Evolutionary conservation across 2,329 filamentous ascomycete genomes (phyloP).

Genomic region (Sporothrix sp.): DNA sequence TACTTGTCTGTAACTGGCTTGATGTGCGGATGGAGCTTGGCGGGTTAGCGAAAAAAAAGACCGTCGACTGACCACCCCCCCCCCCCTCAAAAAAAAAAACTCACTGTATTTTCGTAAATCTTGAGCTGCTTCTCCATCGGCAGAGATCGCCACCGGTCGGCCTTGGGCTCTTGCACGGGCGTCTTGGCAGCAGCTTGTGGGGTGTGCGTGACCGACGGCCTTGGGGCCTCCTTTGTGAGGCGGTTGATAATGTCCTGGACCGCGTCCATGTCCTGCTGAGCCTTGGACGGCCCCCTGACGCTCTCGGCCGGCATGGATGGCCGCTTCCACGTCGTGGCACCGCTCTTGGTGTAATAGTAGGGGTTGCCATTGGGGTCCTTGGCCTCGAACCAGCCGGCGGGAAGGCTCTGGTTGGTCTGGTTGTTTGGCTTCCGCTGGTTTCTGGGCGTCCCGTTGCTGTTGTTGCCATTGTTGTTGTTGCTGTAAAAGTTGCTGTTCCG

Average conservation of each 20-base stretch:
- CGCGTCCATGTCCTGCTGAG: constrained; percentile 54
- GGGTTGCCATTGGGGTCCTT: constrained; percentile 59
- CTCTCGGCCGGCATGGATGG: constrained; percentile 63
- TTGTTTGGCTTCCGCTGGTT: constrained; percentile 28
- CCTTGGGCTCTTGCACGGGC: constrained; percentile 47
- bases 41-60: background rate
- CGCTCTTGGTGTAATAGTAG: constrained; percentile 78
- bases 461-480: constrained; percentile 16
- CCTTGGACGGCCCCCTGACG: constrained; percentile 55
- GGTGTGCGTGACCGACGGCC: constrained; percentile 49
- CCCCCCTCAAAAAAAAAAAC: background rate
- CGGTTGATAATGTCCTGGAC: constrained; percentile 80
- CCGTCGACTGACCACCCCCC: too few species aligned
- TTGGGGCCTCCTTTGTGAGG: constrained; percentile 60
- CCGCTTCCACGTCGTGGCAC: constrained; percentile 70
- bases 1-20: constrained; percentile 82
- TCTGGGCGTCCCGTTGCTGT: constrained; percentile 37
- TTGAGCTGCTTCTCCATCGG: constrained; percentile 84
- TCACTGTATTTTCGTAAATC: constrained; percentile 84
- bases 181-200: constrained; percentile 51
- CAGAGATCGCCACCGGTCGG: constrained; percentile 61
- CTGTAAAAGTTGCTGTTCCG: constrained; percentile 42
- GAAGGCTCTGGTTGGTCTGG: constrained; percentile 35
- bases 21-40: constrained; percentile 70
- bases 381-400: constrained; percentile 77